Evolutionary conservation across 305 asterid species (phyloP).

Genomic region (Striga hermonthica): DNA sequence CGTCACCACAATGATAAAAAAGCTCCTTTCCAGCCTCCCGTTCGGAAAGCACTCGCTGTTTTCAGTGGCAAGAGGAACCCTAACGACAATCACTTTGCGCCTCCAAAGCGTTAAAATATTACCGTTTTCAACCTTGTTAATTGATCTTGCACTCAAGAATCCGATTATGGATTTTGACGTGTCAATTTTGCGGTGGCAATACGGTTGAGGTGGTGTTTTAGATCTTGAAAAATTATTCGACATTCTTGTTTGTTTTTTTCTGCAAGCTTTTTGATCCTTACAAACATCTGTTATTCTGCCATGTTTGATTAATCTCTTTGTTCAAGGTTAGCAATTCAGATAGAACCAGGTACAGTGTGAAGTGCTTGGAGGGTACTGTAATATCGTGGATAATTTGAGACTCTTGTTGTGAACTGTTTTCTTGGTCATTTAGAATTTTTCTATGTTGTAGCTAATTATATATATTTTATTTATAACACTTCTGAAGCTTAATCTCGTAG

Average conservation of each 20-base stretch:
- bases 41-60: slow-evolving; percentile 82
- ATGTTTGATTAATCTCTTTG: not conserved
- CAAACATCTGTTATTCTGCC: not conserved
- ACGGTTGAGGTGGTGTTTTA: not conserved
- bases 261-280: not conserved
- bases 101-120: slow-evolving; percentile 49
- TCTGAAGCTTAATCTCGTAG: too few relatives aligned
- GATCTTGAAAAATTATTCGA: not conserved
- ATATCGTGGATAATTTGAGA: too few relatives aligned
- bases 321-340: not conserved
- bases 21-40: slow-evolving; percentile 87
- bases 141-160: not conserved
- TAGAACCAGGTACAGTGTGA: too few relatives aligned
- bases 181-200: slow-evolving; percentile 27
- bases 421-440: too few relatives aligned
- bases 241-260: not conserved
- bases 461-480: too few relatives aligned
- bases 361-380: too few relatives aligned
- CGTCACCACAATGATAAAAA: slow-evolving; percentile 65
- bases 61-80: slow-evolving; percentile 93
- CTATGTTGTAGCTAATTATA: too few relatives aligned
- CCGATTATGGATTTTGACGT: slow-evolving; percentile 1
- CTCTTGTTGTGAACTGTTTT: too few relatives aligned
- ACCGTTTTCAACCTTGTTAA: not conserved
- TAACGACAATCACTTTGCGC: slow-evolving; percentile 80